Conservation (phyloP, 192 early-diverging fungal genomes). For the Coemansia sp. region DNA sequence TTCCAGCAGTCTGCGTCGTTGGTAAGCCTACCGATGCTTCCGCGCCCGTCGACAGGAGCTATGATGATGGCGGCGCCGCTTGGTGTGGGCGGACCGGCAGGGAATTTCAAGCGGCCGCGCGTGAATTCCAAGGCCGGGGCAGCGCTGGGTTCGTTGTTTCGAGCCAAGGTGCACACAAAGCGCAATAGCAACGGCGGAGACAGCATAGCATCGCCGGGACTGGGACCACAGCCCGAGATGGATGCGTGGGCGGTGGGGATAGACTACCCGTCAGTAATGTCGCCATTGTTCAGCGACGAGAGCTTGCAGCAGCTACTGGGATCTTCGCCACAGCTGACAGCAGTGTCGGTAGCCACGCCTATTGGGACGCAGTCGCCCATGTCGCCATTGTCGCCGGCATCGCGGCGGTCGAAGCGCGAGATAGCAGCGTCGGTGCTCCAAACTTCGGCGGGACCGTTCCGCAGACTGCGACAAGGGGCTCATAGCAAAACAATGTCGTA, state of each 20-base stretch:
- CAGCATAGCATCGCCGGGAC: slow-evolving; percentile 31
- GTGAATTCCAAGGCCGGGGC: slow-evolving; percentile 44
- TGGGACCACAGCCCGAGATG: slow-evolving; percentile 25
- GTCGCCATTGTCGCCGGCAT: slow-evolving; percentile 22
- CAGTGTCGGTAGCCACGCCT: background rate
- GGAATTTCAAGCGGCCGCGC: slow-evolving; percentile 34
- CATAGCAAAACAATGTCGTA: slow-evolving; percentile 45
- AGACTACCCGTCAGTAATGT: slow-evolving; percentile 38
- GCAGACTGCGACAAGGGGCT: slow-evolving; percentile 36
- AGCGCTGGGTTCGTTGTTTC: slow-evolving; percentile 46
- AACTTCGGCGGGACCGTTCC: slow-evolving; percentile 46
- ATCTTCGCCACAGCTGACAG: slow-evolving; percentile 31
- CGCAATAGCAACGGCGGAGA: slow-evolving; percentile 43
- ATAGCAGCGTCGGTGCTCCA: slow-evolving; percentile 47
- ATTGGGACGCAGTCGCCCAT: slow-evolving; percentile 17
- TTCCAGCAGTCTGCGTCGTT: slow-evolving; percentile 53
- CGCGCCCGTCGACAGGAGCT: slow-evolving; percentile 42
- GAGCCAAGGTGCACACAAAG: slow-evolving; percentile 35
- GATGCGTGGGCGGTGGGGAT: slow-evolving; percentile 36
- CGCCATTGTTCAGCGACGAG: slow-evolving; percentile 51
- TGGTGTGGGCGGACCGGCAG: slow-evolving; percentile 18
- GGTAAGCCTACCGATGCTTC: slow-evolving; percentile 52
- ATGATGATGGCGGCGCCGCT: slow-evolving; percentile 26
- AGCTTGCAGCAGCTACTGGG: slow-evolving; percentile 49
- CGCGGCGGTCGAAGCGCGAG: slow-evolving; percentile 47